These are phyloP conservation scores for Boletus rex-veris DNA, from an alignment of 768 basidiomycete genomes.

Conservation along the genomic window DNA sequence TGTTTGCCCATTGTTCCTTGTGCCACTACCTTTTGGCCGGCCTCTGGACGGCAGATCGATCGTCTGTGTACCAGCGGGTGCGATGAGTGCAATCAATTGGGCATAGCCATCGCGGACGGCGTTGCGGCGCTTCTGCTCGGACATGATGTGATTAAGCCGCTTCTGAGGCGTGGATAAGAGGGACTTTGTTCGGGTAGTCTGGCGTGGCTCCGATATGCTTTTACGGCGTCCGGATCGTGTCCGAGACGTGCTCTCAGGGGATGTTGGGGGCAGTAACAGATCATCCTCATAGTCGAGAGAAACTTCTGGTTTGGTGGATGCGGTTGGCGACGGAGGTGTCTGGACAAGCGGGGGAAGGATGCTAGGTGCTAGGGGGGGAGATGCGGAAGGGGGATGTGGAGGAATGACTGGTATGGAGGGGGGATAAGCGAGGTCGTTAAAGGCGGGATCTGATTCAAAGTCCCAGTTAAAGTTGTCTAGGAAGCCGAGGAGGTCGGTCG, in stretches of 20 bases:
- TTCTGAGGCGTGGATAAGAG: conserved; percentile 83
- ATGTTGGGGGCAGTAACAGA: background rate
- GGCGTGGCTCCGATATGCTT: conserved; percentile 20
- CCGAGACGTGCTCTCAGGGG: conserved; percentile 11
- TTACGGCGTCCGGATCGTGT: conserved; percentile 23
- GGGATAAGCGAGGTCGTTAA: conserved; percentile 10
- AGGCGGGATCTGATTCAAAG: conserved; percentile 40
- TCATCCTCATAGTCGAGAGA: conserved; percentile 10
- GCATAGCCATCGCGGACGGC: conserved; percentile 89
- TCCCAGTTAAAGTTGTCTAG: conserved; percentile 80
- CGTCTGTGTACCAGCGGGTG: conserved; percentile 69
- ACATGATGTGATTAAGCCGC: conserved; percentile 90
- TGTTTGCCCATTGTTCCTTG: conserved; percentile 57
- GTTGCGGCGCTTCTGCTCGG: conserved; percentile 90
- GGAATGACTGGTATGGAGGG: conserved; percentile 3
- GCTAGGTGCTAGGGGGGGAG: background rate
- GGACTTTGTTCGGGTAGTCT: conserved; percentile 48
- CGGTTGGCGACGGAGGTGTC: conserved; percentile 2
- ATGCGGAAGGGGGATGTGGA: background rate
- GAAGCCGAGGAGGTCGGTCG: conserved; percentile 75
- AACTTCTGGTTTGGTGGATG: conserved; percentile 4
- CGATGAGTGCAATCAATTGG: conserved; percentile 76
- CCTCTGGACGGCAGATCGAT: conserved; percentile 76
- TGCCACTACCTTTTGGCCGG: conserved; percentile 75
- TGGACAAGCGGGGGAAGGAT: background rate